A percentile compares a stretch with the other conserved stretches of the same genome.
Evolutionary conservation across 1,139 yeast genomes (phyloP).

Genomic region (Geotrichum fermentans): DNA sequence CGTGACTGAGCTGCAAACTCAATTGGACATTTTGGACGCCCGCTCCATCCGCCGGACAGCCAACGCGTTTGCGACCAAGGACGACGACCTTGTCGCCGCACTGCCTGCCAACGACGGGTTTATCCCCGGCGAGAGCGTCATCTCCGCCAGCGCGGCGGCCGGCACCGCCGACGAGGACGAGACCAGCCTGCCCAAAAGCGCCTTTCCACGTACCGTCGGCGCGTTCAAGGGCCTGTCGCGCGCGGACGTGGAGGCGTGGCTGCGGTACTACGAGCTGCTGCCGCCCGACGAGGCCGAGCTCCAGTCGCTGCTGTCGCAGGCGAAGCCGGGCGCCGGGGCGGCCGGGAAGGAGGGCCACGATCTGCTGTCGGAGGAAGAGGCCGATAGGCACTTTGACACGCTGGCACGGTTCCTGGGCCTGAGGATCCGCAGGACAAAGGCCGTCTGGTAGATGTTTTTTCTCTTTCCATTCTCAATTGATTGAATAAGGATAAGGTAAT

Average conservation of each 20-base stretch:
- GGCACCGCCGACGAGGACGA: slow-evolving; percentile 30
- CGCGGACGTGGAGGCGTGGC: slow-evolving; percentile 47
- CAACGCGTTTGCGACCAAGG: slow-evolving; percentile 36
- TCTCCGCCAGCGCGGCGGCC: slow-evolving; percentile 12
- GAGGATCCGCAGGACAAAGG: slow-evolving; percentile 47
- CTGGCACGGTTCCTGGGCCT: slow-evolving; percentile 69
- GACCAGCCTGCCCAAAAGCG: slow-evolving; percentile 11
- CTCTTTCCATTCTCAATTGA: background rate
- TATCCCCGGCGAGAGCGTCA: slow-evolving; percentile 39
- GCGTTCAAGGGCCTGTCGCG: slow-evolving; percentile 49
- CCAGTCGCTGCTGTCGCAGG: slow-evolving; percentile 29
- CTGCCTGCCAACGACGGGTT: slow-evolving; percentile 73
- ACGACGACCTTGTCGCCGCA: slow-evolving; percentile 46
- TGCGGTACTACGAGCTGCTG: slow-evolving; percentile 57
- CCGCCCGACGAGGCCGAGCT: slow-evolving; percentile 38
- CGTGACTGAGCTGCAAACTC: slow-evolving; percentile 86
- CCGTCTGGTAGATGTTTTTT: slow-evolving; percentile 43
- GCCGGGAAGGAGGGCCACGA: slow-evolving; percentile 23
- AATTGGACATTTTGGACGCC: slow-evolving; percentile 53
- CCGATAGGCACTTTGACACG: slow-evolving; percentile 53
- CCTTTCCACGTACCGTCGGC: slow-evolving; percentile 56
- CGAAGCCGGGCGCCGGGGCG: slow-evolving; percentile 14
- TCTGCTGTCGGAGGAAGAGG: slow-evolving; percentile 41
- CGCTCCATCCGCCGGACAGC: slow-evolving; percentile 36
- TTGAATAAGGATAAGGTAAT: no score